Conservation (phyloP, 2,329 filamentous ascomycete species). For the Ascochyta rabiei region DNA sequence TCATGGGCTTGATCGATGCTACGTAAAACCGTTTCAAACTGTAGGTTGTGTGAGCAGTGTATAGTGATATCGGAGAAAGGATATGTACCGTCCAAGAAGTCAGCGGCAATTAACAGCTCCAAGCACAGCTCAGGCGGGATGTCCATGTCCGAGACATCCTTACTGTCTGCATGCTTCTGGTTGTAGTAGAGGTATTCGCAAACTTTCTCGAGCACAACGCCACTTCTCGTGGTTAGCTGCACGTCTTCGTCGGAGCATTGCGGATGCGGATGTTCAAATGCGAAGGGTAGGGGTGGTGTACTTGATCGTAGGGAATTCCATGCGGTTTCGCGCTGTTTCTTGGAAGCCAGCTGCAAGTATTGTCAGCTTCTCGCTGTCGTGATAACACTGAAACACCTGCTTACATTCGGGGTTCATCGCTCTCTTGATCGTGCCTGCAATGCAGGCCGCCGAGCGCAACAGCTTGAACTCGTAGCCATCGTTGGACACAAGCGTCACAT, state of each 20-base stretch:
- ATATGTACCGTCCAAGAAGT: conserved; percentile 64
- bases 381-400: conserved; percentile 24
- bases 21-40: background rate
- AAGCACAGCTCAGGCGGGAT: conserved; percentile 79
- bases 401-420: conserved; percentile 74
- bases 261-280: background rate
- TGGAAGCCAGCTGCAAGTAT: conserved; percentile 62
- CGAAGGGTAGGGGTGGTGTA: conserved; percentile 46
- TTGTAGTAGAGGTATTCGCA: conserved; percentile 86
- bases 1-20: background rate
- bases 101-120: conserved; percentile 77
- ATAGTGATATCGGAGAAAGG: background rate
- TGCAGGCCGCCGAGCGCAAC: conserved; percentile 70
- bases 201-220: conserved; percentile 76
- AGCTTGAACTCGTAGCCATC: conserved; percentile 81
- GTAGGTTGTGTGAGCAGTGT: background rate
- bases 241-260: background rate
- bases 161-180: conserved; percentile 71
- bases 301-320: conserved; percentile 75
- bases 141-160: conserved; percentile 80
- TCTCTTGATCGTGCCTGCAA: conserved; percentile 74
- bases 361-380: background rate
- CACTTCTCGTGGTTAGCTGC: conserved; percentile 55
- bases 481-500: conserved; percentile 76
- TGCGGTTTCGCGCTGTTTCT: conserved; percentile 69